phyloP scores from a whole-genome alignment of 345 rosid species.

The Firmiana major region DNA sequence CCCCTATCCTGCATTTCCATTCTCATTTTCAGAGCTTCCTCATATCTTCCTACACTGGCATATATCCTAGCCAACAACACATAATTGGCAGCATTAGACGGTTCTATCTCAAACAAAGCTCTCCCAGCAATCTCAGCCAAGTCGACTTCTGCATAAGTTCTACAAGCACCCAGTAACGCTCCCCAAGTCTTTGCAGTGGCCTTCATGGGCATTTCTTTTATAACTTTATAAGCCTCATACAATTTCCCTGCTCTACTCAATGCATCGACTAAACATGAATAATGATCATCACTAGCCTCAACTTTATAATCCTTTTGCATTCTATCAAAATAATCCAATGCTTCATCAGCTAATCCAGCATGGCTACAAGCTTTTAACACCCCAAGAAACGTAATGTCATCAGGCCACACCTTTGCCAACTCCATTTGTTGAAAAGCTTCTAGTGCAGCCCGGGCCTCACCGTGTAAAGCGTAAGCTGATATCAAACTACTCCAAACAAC shows the following conservation, averaged over 20 bases:
- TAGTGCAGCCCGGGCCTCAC: slow-evolving; percentile 48
- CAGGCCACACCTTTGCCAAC: slow-evolving; percentile 40
- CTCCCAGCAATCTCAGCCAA: slow-evolving; percentile 52
- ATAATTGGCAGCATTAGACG: slow-evolving; percentile 54
- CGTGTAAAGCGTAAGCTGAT: slow-evolving; percentile 62
- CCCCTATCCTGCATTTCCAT: slow-evolving; percentile 50
- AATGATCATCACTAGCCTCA: slow-evolving; percentile 48
- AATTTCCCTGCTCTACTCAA: slow-evolving; percentile 58
- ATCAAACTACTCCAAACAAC: slow-evolving; percentile 71
- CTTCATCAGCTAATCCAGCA: slow-evolving; percentile 60
- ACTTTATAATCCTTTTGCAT: slow-evolving; percentile 38
- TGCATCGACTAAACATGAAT: slow-evolving; percentile 61
- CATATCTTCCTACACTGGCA: slow-evolving; percentile 50
- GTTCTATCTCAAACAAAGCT: slow-evolving; percentile 52
- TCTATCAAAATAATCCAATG: slow-evolving; percentile 35
- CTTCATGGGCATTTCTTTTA: slow-evolving; percentile 43
- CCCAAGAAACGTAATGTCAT: slow-evolving; percentile 53
- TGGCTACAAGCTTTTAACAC: slow-evolving; percentile 68
- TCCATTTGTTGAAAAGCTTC: slow-evolving; percentile 55
- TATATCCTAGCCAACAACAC: slow-evolving; percentile 48
- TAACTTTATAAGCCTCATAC: slow-evolving; percentile 47
- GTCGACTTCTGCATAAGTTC: slow-evolving; percentile 52
- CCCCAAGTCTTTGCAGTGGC: slow-evolving; percentile 66
- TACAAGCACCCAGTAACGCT: slow-evolving; percentile 58
- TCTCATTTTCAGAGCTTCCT: slow-evolving; percentile 55